These are phyloP conservation scores for Boletus semigastroideus DNA, from an alignment of 1,284 basidiomycete species.

Conservation along the genomic window DNA sequence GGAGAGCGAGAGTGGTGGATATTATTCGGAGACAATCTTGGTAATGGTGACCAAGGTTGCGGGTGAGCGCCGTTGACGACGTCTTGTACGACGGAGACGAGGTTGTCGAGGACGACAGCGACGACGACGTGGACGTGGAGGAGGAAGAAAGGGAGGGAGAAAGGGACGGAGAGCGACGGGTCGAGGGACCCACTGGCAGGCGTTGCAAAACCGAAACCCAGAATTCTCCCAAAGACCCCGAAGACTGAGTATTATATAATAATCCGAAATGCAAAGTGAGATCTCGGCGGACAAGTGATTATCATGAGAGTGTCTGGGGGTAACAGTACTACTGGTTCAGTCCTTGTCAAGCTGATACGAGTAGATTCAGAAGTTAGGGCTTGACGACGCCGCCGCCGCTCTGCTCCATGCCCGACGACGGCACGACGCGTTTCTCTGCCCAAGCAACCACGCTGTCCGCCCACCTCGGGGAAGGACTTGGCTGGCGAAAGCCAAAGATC, in stretches of 20 bases:
- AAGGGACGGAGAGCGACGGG: slow-evolving; percentile 29
- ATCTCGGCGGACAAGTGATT: too few species aligned
- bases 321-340: too few species aligned
- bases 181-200: slow-evolving; percentile 28
- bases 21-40: slow-evolving; percentile 20
- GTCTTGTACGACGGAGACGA: slow-evolving; percentile 26
- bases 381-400: too few species aligned
- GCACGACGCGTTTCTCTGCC: neutral
- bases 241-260: slow-evolving; percentile 22
- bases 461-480: slow-evolving; percentile 27
- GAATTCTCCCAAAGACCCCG: slow-evolving; percentile 37
- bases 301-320: too few species aligned
- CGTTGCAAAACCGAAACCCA: slow-evolving; percentile 36
- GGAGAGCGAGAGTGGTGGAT: slow-evolving; percentile 16
- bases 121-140: slow-evolving; percentile 23
- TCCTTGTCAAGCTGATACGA: too few species aligned
- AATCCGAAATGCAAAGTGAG: neutral
- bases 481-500: slow-evolving; percentile 27
- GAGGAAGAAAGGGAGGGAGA: slow-evolving; percentile 24
- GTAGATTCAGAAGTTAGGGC: too few species aligned
- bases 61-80: slow-evolving; percentile 18
- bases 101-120: slow-evolving; percentile 22
- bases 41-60: slow-evolving; percentile 2
- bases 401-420: too few species aligned
- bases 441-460: slow-evolving; percentile 18